phyloP scores from a whole-genome alignment of 345 rosid genomes.

The Salix arbutifolia region DNA sequence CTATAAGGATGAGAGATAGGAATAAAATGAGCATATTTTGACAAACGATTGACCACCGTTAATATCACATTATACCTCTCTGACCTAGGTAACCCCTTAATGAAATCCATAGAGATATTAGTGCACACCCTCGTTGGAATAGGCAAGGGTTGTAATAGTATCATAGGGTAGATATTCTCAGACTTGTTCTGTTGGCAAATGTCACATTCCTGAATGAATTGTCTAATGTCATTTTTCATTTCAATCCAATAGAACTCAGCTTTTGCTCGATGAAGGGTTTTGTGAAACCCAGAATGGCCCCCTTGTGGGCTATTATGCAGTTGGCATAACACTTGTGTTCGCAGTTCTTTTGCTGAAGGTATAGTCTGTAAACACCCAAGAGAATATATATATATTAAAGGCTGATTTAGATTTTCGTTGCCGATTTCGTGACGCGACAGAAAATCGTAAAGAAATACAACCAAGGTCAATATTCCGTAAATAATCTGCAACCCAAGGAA shows the following conservation, averaged over 20 bases:
- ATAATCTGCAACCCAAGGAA: no score
- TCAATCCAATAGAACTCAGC: neutral
- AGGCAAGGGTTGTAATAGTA: neutral
- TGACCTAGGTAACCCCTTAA: neutral
- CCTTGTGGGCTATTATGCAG: neutral
- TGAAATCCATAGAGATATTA: neutral
- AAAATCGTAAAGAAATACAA: no score
- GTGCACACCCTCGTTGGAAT: neutral
- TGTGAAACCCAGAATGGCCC: neutral
- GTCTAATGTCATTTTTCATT: neutral
- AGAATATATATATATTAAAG: no score
- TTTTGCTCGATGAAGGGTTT: neutral
- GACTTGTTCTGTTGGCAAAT: neutral
- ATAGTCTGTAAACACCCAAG: no score
- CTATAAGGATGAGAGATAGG: neutral
- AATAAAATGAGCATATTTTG: neutral
- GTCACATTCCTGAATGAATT: neutral
- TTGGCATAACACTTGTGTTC: no score
- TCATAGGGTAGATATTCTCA: neutral
- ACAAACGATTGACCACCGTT: neutral
- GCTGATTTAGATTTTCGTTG: no score
- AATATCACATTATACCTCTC: neutral
- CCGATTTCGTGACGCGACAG: no score
- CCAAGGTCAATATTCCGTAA: no score
- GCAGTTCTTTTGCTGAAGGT: no score